Base-by-base conservation (phyloP, 2,329 filamentous ascomycete genomes). In the Aspergillus ochraceus region DNA sequence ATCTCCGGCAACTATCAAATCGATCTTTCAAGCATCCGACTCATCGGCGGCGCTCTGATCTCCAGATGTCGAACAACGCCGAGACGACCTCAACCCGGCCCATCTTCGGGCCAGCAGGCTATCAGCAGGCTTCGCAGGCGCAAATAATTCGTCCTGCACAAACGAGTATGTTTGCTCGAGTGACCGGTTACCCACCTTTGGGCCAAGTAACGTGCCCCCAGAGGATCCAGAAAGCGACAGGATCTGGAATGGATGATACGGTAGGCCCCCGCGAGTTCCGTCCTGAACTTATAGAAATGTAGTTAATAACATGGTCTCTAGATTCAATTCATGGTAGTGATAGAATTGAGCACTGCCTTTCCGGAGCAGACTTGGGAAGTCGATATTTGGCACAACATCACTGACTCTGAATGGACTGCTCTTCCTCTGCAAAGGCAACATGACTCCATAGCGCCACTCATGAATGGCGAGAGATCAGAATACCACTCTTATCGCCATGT, bases 371-470 rank as follows among this genome's bases (percentile, higher is more conserved):
- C 81, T 20, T 95, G 90, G 88, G 84, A 95, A 66, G 84, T 92
- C 32, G 85, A 85, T 17, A 76, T 96, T 8, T 96, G 92, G 91
- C 86, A 91, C 63, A 87, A 89, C 66, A 83, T 84, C 54, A 80
- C 73, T 39, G 81, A 65, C 80, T 83, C 86, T 61, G 76, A 75
- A 78, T 93, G 81, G 84, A 78, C 70, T 6, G 83, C 88, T 22
- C 79, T 85, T 19, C 77, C 78, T 26, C 77, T 95, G 2, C 80
- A 85, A 55, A 68, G 73, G 32, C 71, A 71, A 4, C 57, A 63
- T 4, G 58, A 64, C 24, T 58, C 70, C 6, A 67, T 66, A 19
- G 64, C 70, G 19, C 68, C 74, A 3, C 68, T 76, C 4, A 63
- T 73, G 12, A 72, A 68, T 55, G 64, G 64, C 8, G 51, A 52